These are phyloP conservation scores for Lactarius sanguifluus DNA, from an alignment of 768 basidiomycete genomes.

Conservation along the genomic window DNA sequence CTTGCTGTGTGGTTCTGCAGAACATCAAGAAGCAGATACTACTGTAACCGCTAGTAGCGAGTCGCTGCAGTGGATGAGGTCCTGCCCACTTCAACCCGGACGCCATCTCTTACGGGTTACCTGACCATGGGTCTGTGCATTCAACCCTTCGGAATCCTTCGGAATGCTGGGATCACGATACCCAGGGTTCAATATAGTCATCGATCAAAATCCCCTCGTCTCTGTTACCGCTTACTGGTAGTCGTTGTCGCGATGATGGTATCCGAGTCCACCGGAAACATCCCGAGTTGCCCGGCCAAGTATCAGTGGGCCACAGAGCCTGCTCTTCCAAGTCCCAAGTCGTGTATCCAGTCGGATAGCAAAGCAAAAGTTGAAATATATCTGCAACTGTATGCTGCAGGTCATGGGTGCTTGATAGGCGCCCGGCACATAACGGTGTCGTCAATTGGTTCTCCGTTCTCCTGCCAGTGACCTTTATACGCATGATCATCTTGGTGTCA, in stretches of 20 bases:
- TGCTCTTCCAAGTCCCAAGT: background rate
- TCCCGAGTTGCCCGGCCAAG: background rate
- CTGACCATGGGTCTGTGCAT: background rate
- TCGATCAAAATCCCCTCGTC: background rate
- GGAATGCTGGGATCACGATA: background rate
- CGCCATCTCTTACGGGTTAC: background rate
- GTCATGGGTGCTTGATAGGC: background rate
- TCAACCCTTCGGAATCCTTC: background rate
- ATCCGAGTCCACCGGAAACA: background rate
- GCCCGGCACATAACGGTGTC: background rate
- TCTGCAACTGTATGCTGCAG: background rate
- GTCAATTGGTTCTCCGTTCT: background rate
- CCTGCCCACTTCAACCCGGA: background rate
- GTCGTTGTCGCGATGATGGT: background rate
- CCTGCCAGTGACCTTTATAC: background rate
- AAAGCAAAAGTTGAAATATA: background rate
- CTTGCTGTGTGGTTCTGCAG: background rate
- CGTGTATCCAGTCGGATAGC: background rate
- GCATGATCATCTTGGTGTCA: background rate
- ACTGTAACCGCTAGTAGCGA: background rate
- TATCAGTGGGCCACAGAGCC: background rate
- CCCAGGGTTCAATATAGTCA: background rate
- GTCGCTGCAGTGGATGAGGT: no score
- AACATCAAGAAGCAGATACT: background rate
- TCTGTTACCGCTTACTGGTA: background rate